Evolutionary conservation across 352 stramenopile species (phyloP).

Genomic region (Phytopythium delawarense): DNA sequence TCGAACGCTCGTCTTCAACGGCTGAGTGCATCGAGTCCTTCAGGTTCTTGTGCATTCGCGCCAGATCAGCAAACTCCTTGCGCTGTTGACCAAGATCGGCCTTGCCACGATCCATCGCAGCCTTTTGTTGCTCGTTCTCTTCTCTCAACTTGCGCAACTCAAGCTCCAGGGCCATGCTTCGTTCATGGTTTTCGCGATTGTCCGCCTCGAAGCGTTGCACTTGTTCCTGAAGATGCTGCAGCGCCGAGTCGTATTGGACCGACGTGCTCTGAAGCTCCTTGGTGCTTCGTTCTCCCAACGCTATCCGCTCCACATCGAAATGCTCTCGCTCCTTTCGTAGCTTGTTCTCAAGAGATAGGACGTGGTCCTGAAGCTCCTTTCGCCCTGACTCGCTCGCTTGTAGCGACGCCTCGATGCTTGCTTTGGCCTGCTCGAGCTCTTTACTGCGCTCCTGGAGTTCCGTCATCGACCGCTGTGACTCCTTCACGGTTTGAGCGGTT

Average conservation of each 20-base stretch:
- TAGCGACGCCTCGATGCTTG: constrained; percentile 24
- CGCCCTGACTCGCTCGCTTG: constrained; percentile 21
- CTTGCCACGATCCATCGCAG: constrained; percentile 25
- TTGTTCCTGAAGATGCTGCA: constrained; percentile 23
- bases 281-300: constrained; percentile 16
- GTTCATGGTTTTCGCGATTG: constrained; percentile 10
- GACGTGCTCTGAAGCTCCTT: constrained; percentile 20
- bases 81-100: constrained; percentile 34
- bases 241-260: constrained; percentile 23
- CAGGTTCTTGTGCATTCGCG: constrained; percentile 66
- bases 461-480: background rate
- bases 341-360: constrained; percentile 23
- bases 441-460: constrained; percentile 15
- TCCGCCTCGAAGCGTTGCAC: constrained; percentile 13
- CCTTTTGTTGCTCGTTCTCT: constrained; percentile 28
- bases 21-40: constrained; percentile 40
- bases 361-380: constrained; percentile 28
- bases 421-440: constrained; percentile 14
- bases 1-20: constrained; percentile 30
- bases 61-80: constrained; percentile 60
- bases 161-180: constrained; percentile 12
- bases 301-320: constrained; percentile 18
- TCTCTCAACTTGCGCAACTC: constrained; percentile 13
- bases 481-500: constrained; percentile 6
- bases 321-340: constrained; percentile 22